These are phyloP conservation scores for Neurospora intermedia DNA, from an alignment of 495 filamentous ascomycete genomes.

Conservation along the genomic window DNA sequence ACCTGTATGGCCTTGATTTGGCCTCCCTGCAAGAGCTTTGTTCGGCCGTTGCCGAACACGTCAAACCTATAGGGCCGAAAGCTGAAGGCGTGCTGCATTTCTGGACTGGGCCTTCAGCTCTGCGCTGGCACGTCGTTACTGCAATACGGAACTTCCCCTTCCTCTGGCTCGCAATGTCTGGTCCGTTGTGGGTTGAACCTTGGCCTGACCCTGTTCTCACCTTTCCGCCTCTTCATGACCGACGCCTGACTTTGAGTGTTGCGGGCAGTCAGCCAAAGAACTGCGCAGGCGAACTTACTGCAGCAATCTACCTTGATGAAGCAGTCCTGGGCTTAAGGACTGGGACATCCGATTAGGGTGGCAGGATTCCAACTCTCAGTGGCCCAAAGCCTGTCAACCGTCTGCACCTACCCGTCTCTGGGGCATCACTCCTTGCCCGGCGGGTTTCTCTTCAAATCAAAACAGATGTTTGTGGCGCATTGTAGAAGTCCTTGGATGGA, in stretches of 20 bases:
- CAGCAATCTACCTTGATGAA: neutral
- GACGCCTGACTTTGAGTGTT: neutral
- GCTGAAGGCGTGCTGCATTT: constrained; percentile 9
- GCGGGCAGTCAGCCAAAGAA: constrained; percentile 1
- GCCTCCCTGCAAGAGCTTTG: constrained; percentile 16
- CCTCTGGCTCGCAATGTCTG: neutral
- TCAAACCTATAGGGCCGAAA: constrained; percentile 24
- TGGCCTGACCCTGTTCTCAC: constrained; percentile 1
- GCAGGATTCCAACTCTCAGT: constrained; percentile 7
- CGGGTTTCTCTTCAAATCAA: constrained; percentile 16
- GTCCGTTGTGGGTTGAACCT: neutral
- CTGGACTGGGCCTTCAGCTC: constrained; percentile 6
- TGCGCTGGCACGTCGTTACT: constrained; percentile 6
- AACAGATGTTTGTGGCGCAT: constrained; percentile 19
- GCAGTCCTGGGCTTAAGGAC: constrained; percentile 1
- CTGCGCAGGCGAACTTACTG: constrained; percentile 1
- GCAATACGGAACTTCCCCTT: neutral
- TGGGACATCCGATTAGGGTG: constrained; percentile 8
- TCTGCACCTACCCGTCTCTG: constrained; percentile 22
- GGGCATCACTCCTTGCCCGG: constrained; percentile 11
- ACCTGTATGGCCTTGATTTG: constrained; percentile 18
- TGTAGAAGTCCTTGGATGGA: constrained; percentile 16
- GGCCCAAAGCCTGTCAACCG: constrained; percentile 14
- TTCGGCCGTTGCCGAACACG: constrained; percentile 25
- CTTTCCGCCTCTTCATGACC: constrained; percentile 1